Conservation (phyloP, 106 monocot species). For the Phalaenopsis equestris region DNA sequence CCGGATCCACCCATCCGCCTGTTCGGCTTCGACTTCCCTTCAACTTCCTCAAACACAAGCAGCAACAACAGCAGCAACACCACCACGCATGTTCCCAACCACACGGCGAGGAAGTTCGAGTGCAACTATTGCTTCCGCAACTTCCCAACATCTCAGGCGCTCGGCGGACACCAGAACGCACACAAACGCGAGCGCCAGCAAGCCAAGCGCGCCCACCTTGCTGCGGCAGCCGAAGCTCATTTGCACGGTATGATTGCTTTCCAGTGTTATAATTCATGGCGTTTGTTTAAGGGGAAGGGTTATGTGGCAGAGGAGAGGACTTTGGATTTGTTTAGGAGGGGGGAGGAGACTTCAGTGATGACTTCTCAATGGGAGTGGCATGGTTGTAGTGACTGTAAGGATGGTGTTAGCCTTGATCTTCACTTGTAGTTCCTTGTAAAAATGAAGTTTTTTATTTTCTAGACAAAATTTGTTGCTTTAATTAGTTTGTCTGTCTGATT, state of each 20-base stretch:
- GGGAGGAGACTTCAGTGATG: constrained; percentile 6
- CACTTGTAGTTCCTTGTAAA: constrained; percentile 26
- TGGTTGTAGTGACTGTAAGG: constrained; percentile 10
- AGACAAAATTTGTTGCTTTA: too few species aligned
- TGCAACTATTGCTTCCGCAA: constrained; percentile 94
- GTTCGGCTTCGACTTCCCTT: constrained; percentile 57
- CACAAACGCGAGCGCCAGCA: constrained; percentile 87
- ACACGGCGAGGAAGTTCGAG: constrained; percentile 53
- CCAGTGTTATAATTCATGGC: constrained; percentile 11
- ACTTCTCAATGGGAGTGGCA: constrained; percentile 10
- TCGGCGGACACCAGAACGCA: constrained; percentile 83
- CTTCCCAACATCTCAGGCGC: constrained; percentile 94
- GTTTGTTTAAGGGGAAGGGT: constrained; percentile 4
- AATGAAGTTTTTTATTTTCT: neutral
- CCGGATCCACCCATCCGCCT: constrained; percentile 39
- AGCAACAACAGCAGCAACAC: neutral
- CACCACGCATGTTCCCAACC: too few species aligned
- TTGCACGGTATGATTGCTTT: neutral
- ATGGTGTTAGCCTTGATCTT: constrained; percentile 57
- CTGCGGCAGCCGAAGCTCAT: neutral
- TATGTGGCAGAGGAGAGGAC: constrained; percentile 12
- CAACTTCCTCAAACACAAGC: too few species aligned
- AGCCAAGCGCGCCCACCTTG: constrained; percentile 58
- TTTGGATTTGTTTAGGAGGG: neutral
- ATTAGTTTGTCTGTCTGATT: too few species aligned